phyloP scores from a whole-genome alignment of 1,284 basidiomycete species.

The Ustilago sp. region DNA sequence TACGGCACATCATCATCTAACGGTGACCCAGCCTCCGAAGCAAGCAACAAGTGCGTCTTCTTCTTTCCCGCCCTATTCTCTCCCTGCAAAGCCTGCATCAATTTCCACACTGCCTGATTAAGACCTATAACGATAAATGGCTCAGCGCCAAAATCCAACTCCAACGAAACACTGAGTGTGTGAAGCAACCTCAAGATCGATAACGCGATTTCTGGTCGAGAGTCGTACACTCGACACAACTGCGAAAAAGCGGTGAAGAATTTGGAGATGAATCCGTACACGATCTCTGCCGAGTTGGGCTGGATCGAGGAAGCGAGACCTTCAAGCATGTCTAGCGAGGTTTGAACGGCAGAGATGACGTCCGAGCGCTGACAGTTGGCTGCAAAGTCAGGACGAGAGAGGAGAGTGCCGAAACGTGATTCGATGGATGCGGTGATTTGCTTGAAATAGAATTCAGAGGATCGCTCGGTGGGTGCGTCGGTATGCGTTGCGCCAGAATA shows the following conservation, averaged over 20 bases:
- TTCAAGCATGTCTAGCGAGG: slow-evolving; percentile 59
- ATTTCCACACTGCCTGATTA: slow-evolving; percentile 36
- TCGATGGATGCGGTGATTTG: slow-evolving; percentile 59
- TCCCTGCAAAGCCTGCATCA: slow-evolving; percentile 42
- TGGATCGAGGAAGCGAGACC: slow-evolving; percentile 52
- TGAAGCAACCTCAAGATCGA: slow-evolving; percentile 38
- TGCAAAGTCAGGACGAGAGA: slow-evolving; percentile 46
- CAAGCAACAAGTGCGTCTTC: slow-evolving; percentile 40
- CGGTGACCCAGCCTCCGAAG: slow-evolving; percentile 27
- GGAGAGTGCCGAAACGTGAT: slow-evolving; percentile 40
- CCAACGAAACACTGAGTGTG: slow-evolving; percentile 43
- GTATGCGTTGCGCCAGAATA: slow-evolving; percentile 48
- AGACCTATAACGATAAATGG: slow-evolving; percentile 42
- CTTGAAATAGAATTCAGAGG: slow-evolving; percentile 51
- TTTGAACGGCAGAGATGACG: slow-evolving; percentile 52
- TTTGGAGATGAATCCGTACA: slow-evolving; percentile 52
- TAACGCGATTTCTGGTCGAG: slow-evolving; percentile 46
- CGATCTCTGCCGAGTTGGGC: slow-evolving; percentile 50
- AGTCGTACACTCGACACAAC: slow-evolving; percentile 45
- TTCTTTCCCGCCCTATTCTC: slow-evolving; percentile 22
- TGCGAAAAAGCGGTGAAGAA: slow-evolving; percentile 53
- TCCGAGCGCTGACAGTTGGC: slow-evolving; percentile 50
- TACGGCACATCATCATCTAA: slow-evolving; percentile 59
- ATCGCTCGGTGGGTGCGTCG: slow-evolving; percentile 26
- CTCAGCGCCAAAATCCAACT: slow-evolving; percentile 47